These are phyloP conservation scores for Aspergillus awamori DNA, from an alignment of 2,329 filamentous ascomycete genomes.

Conservation along the genomic window DNA sequence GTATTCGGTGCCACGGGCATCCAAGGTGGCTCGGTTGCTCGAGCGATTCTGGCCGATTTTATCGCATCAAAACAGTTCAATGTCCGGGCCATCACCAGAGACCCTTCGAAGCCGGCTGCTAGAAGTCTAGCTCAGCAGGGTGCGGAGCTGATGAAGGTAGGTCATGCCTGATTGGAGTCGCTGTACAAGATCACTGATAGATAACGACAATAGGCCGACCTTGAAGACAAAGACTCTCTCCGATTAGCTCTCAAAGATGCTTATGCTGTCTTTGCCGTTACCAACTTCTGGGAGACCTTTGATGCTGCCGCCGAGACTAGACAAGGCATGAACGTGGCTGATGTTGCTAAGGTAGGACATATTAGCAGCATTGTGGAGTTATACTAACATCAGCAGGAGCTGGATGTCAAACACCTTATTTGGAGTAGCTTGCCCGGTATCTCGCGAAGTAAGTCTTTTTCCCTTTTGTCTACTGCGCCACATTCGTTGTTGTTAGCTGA, in stretches of 20 bases:
- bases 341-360: constrained; percentile 28
- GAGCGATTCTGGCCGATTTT: constrained; percentile 42
- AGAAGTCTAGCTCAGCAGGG: constrained; percentile 49
- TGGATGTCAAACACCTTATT: constrained; percentile 9
- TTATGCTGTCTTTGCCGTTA: constrained; percentile 44
- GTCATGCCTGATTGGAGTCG: not conserved
- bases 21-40: constrained; percentile 59
- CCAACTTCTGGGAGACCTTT: constrained; percentile 7
- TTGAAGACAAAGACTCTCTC: constrained; percentile 51
- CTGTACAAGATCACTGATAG: not conserved
- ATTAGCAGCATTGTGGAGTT: constrained; percentile 13
- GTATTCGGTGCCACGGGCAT: constrained; percentile 61
- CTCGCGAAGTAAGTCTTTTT: constrained; percentile 22
- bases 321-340: constrained; percentile 26
- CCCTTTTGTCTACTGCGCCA: not conserved
- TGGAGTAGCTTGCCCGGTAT: constrained; percentile 23
- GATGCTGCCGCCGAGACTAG: constrained; percentile 15
- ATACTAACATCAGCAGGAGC: not conserved
- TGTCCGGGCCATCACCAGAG: constrained; percentile 58
- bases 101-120: constrained; percentile 48
- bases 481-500: not conserved
- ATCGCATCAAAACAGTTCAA: constrained; percentile 49
- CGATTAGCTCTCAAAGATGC: constrained; percentile 49
- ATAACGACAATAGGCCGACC: constrained; percentile 46
- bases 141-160: constrained; percentile 49